phyloP scores from a whole-genome alignment of 2,329 filamentous ascomycete species.

The Penicillium sp. region DNA sequence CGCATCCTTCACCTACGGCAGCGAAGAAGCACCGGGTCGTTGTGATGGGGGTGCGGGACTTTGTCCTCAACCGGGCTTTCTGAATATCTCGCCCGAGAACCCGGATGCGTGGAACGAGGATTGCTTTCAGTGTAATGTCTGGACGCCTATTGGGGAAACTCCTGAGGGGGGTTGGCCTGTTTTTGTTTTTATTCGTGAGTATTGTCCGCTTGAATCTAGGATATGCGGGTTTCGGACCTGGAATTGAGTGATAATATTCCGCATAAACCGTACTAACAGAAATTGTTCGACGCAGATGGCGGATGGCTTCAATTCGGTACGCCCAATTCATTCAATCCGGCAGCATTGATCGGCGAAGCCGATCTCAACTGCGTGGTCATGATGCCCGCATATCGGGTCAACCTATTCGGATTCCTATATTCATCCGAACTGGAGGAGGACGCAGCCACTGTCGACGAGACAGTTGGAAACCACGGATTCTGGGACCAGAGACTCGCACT shows the following conservation, averaged over 20 bases:
- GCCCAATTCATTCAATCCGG: slow-evolving; percentile 49
- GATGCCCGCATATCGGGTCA: slow-evolving; percentile 57
- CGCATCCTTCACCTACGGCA: slow-evolving; percentile 53
- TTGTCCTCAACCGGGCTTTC: slow-evolving; percentile 53
- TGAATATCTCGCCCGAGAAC: slow-evolving; percentile 24
- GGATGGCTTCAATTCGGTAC: slow-evolving; percentile 59
- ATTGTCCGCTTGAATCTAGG: not conserved
- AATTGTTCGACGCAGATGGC: slow-evolving; percentile 43
- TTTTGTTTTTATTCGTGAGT: slow-evolving; percentile 57
- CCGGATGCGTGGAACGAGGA: slow-evolving; percentile 50
- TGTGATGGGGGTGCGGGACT: slow-evolving; percentile 43
- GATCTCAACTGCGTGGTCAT: slow-evolving; percentile 53
- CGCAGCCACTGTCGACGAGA: slow-evolving; percentile 32
- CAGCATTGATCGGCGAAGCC: slow-evolving; percentile 52
- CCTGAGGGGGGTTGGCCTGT: slow-evolving; percentile 56
- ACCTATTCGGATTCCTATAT: slow-evolving; percentile 57
- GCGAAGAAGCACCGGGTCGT: slow-evolving; percentile 46
- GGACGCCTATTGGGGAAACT: slow-evolving; percentile 51
- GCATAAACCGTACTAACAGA: not conserved
- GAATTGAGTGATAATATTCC: not conserved
- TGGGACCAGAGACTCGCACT: slow-evolving; percentile 59
- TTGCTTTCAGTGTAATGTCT: slow-evolving; percentile 58
- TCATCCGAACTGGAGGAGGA: slow-evolving; percentile 45
- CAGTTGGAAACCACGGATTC: slow-evolving; percentile 54
- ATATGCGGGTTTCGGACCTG: no score